Conservation (phyloP, 1,139 yeast genomes). For the Hyphopichia buzzinii region DNA sequence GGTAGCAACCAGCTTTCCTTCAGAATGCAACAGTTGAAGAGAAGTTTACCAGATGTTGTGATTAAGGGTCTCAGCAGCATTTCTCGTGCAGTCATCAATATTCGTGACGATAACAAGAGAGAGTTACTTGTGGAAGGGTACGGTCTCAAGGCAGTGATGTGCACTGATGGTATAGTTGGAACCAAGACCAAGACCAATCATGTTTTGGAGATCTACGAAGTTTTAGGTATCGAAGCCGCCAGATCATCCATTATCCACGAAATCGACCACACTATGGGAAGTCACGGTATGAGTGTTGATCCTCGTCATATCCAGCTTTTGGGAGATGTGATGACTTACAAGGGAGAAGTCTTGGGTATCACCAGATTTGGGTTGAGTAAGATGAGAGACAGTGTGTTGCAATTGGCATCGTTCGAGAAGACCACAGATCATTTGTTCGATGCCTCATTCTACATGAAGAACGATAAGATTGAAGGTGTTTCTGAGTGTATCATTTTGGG, state of each 20-base stretch:
- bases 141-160: conserved; percentile 94
- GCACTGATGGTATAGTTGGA: conserved; percentile 95
- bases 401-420: conserved; percentile 95
- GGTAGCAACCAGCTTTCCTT: conserved; percentile 60
- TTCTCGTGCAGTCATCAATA: conserved; percentile 94
- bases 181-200: conserved; percentile 87
- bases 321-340: conserved; percentile 98
- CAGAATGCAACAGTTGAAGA: conserved; percentile 84
- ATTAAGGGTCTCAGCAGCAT: conserved; percentile 92
- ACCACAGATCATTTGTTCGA: conserved; percentile 98
- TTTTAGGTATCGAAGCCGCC: conserved; percentile 97
- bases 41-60: conserved; percentile 81
- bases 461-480: conserved; percentile 94
- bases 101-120: conserved; percentile 79
- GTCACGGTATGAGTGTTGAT: conserved; percentile 99
- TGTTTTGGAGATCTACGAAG: conserved; percentile 82
- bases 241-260: conserved; percentile 89
- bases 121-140: conserved; percentile 97
- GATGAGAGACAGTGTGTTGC: conserved; percentile 97
- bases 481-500: conserved; percentile 97
- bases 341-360: conserved; percentile 97
- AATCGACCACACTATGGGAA: conserved; percentile 96
- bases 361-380: conserved; percentile 97
- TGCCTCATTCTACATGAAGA: conserved; percentile 97
- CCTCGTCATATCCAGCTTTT: conserved; percentile 97